Evolutionary conservation across 1,139 yeast genomes (phyloP).

Genomic region (Pichia inconspicua): DNA sequence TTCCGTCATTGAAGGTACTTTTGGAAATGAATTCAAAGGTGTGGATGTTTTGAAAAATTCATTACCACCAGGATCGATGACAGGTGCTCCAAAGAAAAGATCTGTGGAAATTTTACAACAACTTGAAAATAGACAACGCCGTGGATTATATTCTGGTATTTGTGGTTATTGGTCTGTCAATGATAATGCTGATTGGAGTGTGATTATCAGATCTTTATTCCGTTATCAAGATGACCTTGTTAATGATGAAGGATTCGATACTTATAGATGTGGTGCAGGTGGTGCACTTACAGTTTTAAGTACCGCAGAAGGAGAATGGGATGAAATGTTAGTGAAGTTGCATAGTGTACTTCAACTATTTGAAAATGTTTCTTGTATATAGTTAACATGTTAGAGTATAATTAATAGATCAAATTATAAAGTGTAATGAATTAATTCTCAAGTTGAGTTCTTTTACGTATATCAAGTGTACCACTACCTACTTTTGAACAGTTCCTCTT

Average conservation of each 20-base stretch:
- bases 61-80: conserved; percentile 98
- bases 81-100: conserved; percentile 96
- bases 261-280: conserved; percentile 94
- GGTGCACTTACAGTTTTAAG: conserved; percentile 95
- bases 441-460: conserved; percentile 21
- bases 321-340: conserved; percentile 79
- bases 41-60: conserved; percentile 71
- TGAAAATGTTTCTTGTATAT: conserved; percentile 4
- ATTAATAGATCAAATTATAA: background rate
- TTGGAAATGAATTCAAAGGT: conserved; percentile 47
- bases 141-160: conserved; percentile 93
- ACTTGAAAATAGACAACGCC: conserved; percentile 41
- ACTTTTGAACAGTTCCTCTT: conserved; percentile 7
- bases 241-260: conserved; percentile 26
- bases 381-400: background rate
- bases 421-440: conserved; percentile 15
- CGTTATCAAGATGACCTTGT: conserved; percentile 48
- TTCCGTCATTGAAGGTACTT: conserved; percentile 71
- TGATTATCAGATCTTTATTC: conserved; percentile 78
- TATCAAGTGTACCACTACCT: conserved; percentile 21
- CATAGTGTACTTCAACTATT: conserved; percentile 72
- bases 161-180: conserved; percentile 92
- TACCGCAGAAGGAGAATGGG: conserved; percentile 77
- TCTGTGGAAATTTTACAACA: conserved; percentile 75
- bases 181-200: conserved; percentile 93